These are phyloP conservation scores for Magnaporthiopsis incrustans DNA, from an alignment of 2,329 filamentous ascomycete species.

Conservation along the genomic window DNA sequence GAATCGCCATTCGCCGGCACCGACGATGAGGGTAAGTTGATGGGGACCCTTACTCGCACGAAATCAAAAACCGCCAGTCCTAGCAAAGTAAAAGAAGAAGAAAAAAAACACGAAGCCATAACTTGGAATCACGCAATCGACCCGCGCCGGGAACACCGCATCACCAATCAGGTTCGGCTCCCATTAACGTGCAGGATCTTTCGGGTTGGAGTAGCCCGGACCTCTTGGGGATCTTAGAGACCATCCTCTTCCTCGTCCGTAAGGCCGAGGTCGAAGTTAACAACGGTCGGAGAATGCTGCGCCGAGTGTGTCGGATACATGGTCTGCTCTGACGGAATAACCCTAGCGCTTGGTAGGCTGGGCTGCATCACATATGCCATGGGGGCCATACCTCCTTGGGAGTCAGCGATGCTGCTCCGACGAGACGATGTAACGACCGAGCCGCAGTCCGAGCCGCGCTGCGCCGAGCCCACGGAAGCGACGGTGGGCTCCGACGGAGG, in stretches of 20 bases:
- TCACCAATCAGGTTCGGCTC: too few species aligned
- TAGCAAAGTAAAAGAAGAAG: too few species aligned
- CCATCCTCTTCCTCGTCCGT: neutral
- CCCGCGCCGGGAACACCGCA: too few species aligned
- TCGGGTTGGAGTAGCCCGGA: too few species aligned
- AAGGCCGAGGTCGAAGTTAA: neutral
- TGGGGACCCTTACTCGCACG: too few species aligned
- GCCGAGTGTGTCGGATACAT: neutral
- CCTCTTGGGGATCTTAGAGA: neutral
- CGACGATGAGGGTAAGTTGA: too few species aligned
- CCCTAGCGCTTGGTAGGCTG: neutral
- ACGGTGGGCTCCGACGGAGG: slow-evolving; percentile 9
- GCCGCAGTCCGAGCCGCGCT: slow-evolving; percentile 12
- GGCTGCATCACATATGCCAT: neutral
- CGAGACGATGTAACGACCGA: slow-evolving; percentile 11
- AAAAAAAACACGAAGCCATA: too few species aligned
- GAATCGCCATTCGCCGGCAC: too few species aligned
- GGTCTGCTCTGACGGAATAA: neutral
- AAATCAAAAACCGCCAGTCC: too few species aligned
- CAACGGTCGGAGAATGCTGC: neutral
- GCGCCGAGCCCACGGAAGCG: slow-evolving; percentile 8
- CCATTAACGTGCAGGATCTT: too few species aligned
- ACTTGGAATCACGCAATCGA: too few species aligned
- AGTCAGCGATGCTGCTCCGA: slow-evolving; percentile 16
- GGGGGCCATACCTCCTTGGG: slow-evolving; percentile 13